These are phyloP conservation scores for Kalmusia sp. DNA, from an alignment of 2,329 filamentous ascomycete species.

Conservation along the genomic window DNA sequence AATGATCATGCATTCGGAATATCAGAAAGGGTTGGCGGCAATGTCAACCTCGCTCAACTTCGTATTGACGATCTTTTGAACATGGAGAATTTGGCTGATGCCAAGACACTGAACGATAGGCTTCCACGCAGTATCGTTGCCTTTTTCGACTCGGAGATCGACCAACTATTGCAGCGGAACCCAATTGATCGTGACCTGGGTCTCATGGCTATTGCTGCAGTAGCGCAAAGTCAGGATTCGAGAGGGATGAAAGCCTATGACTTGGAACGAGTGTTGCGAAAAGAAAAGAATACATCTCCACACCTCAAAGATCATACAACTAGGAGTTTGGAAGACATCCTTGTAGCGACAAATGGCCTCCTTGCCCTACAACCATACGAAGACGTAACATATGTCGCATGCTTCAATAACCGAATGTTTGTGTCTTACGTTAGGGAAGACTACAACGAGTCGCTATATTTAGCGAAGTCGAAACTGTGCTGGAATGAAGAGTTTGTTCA, in stretches of 20 bases:
- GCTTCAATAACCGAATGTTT: slow-evolving; percentile 1
- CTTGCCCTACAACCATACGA: not conserved
- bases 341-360: not conserved
- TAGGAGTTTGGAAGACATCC: not conserved
- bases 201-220: not conserved
- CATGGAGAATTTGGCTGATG: not conserved
- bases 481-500: not conserved
- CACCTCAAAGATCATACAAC: not conserved
- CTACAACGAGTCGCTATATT: not conserved
- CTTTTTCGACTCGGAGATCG: not conserved
- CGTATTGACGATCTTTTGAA: not conserved
- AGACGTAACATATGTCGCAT: not conserved
- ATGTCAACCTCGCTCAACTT: not conserved
- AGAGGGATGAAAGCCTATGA: not conserved
- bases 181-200: not conserved
- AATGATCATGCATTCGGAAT: not conserved
- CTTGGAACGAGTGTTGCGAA: not conserved
- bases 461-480: not conserved
- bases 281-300: not conserved
- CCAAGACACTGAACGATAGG: not conserved
- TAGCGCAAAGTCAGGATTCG: not conserved
- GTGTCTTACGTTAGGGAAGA: not conserved
- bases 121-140: slow-evolving; percentile 2
- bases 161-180: not conserved
- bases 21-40: not conserved